Evolutionary conservation across 2,329 filamentous ascomycete genomes (phyloP).

Genomic region (Colletotrichum chrysophilum): DNA sequence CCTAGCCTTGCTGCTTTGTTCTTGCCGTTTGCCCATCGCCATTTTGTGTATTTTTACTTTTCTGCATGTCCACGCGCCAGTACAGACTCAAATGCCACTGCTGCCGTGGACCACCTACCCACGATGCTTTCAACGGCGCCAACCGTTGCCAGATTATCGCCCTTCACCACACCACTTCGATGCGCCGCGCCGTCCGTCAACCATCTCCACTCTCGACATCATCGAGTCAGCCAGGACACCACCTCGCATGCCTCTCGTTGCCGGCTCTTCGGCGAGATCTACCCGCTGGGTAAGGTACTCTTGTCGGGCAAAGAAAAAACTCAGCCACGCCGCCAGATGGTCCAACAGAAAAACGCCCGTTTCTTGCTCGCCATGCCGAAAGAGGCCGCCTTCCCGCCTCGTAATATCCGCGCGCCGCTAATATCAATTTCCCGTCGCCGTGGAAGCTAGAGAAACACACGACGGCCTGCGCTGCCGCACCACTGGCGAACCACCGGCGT

Average conservation of each 20-base stretch:
- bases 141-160: neutral
- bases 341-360: neutral
- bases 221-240: neutral
- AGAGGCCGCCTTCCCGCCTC: neutral
- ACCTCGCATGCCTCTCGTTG: neutral
- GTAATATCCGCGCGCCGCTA: neutral
- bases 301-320: neutral
- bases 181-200: neutral
- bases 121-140: neutral
- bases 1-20: neutral
- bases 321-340: neutral
- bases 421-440: neutral
- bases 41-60: neutral
- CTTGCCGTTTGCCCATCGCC: neutral
- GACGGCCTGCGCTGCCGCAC: neutral
- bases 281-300: slow-evolving; percentile 11
- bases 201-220: neutral
- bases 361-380: neutral
- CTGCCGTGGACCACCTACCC: neutral
- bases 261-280: slow-evolving; percentile 9
- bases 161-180: neutral
- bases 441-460: neutral
- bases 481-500: neutral
- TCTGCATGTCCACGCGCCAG: neutral
- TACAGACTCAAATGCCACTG: neutral